A percentile compares a stretch with the other conserved stretches of the same genome.
Evolutionary conservation across 306 rosid genomes (phyloP).

Genomic region (Hippophae tibetana): DNA sequence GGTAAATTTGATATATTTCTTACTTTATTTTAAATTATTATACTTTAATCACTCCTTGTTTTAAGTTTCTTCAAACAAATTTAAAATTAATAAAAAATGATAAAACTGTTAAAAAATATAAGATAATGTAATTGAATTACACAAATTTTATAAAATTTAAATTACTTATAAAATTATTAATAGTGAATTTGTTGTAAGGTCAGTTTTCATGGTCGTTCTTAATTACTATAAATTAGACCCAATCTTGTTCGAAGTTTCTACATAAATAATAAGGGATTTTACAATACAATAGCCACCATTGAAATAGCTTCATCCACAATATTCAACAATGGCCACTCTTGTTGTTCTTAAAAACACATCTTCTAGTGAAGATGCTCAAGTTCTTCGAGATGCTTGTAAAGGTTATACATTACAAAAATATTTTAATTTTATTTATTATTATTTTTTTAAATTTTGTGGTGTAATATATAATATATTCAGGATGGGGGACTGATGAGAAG

Average conservation of each 20-base stretch:
- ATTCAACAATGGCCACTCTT: conserved; percentile 43
- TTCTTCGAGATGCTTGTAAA: conserved; percentile 39
- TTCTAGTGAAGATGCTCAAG: conserved; percentile 54
- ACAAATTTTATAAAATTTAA: too few species aligned
- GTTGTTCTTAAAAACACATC: conserved; percentile 29
- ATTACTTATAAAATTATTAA: too few species aligned
- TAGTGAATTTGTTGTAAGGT: too few species aligned
- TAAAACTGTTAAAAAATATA: too few species aligned
- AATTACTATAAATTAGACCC: too few species aligned
- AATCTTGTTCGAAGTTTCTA: background rate
- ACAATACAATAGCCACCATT: background rate
- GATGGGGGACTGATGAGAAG: conserved; percentile 88
- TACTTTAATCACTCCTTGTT: too few species aligned
- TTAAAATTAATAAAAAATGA: too few species aligned
- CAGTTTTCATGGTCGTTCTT: too few species aligned
- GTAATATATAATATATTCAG: conserved; percentile 16
- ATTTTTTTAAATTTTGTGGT: background rate
- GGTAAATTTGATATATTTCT: too few species aligned
- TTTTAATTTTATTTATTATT: background rate
- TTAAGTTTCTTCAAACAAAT: too few species aligned
- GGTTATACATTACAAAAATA: conserved; percentile 19
- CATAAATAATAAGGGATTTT: background rate
- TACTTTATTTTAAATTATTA: too few species aligned
- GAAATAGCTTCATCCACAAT: background rate
- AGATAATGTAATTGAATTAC: too few species aligned